Evolutionary conservation across 73 alveolate genomes (phyloP).

Genomic region (Loxodes magnus): DNA sequence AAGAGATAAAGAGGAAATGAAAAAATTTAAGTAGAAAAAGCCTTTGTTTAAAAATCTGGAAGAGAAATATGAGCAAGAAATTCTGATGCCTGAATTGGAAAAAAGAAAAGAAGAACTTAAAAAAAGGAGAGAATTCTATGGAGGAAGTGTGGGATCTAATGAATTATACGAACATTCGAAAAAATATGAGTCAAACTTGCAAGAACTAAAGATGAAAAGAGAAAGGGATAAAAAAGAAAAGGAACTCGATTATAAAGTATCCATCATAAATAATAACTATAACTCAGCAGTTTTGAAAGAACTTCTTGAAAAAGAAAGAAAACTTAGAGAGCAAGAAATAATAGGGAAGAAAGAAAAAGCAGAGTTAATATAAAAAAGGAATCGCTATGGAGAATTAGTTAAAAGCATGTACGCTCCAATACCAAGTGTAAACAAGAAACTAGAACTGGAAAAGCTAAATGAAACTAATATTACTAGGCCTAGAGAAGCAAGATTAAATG

Average conservation of each 20-base stretch:
- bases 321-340: conserved; percentile 3
- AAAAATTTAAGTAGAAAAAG: conserved; percentile 4
- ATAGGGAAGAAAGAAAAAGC: not conserved
- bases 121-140: conserved; percentile 14
- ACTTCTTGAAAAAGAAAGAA: conserved; percentile 8
- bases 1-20: conserved; percentile 2
- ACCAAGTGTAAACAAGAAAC: not conserved
- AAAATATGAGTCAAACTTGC: conserved; percentile 9
- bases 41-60: conserved; percentile 1
- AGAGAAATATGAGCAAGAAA: conserved; percentile 20
- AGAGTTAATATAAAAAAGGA: not conserved
- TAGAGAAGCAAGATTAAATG: too few species aligned
- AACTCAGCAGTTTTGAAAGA: not conserved
- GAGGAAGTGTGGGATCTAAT: conserved; percentile 4
- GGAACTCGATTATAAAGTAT: not conserved
- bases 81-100: conserved; percentile 22
- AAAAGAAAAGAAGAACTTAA: conserved; percentile 22
- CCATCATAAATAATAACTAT: not conserved
- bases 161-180: conserved; percentile 22
- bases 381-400: not conserved
- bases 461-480: not conserved
- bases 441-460: conserved; percentile 8
- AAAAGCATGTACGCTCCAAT: conserved; percentile 5
- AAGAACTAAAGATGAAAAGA: conserved; percentile 12
- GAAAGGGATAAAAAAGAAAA: not conserved